These are phyloP conservation scores for Malus orientalis DNA, from an alignment of 306 rosid genomes.

Conservation along the genomic window DNA sequence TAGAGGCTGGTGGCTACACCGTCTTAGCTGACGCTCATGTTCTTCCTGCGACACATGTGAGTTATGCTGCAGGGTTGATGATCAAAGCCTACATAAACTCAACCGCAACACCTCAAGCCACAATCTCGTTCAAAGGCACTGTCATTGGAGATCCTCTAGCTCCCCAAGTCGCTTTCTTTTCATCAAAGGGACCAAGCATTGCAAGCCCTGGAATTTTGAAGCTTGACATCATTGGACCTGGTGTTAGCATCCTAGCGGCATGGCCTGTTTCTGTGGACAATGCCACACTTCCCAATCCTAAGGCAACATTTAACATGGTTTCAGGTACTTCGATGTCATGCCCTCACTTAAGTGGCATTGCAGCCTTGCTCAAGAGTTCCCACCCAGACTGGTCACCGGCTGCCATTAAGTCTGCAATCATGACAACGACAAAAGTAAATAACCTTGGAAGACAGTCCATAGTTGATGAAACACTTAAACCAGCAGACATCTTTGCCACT, in stretches of 20 bases:
- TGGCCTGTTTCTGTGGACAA: slow-evolving; percentile 26
- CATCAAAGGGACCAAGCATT: slow-evolving; percentile 53
- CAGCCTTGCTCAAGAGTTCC: slow-evolving; percentile 43
- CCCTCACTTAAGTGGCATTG: slow-evolving; percentile 51
- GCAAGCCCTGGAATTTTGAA: slow-evolving; percentile 44
- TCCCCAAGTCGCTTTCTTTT: slow-evolving; percentile 28
- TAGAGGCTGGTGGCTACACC: background rate
- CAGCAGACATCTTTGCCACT: slow-evolving; percentile 32
- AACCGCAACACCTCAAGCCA: slow-evolving; percentile 25
- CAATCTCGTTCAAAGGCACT: slow-evolving; percentile 45
- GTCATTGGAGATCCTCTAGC: slow-evolving; percentile 35
- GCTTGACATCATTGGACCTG: slow-evolving; percentile 51
- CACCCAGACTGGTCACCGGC: slow-evolving; percentile 67
- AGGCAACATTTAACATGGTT: slow-evolving; percentile 5
- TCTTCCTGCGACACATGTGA: slow-evolving; percentile 38
- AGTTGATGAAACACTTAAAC: background rate
- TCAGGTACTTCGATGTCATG: slow-evolving; percentile 54
- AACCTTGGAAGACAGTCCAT: slow-evolving; percentile 4
- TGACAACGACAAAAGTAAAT: slow-evolving; percentile 5
- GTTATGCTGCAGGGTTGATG: slow-evolving; percentile 19
- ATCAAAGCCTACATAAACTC: slow-evolving; percentile 39
- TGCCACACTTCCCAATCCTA: background rate
- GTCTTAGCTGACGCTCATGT: slow-evolving; percentile 22
- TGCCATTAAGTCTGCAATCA: slow-evolving; percentile 43
- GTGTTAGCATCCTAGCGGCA: slow-evolving; percentile 48